phyloP scores from a whole-genome alignment of 306 rosid species.

The Quercus robur region DNA sequence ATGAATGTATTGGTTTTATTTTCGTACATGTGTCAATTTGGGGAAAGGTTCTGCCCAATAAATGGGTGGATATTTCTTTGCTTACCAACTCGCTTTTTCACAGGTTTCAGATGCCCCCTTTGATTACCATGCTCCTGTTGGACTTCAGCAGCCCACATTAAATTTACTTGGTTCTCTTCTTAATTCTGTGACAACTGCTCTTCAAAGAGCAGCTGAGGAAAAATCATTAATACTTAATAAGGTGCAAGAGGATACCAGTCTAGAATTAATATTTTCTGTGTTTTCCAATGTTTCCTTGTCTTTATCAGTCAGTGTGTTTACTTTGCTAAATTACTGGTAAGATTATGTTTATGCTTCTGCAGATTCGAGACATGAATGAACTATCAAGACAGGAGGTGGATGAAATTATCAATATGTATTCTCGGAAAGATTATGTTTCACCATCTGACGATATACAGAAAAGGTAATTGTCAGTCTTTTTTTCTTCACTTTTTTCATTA shows the following conservation, averaged over 20 bases:
- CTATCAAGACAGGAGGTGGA: conserved; percentile 92
- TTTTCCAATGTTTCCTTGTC: not conserved
- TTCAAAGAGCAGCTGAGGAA: conserved; percentile 90
- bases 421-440: conserved; percentile 50
- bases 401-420: conserved; percentile 70
- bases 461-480: conserved; percentile 34
- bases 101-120: conserved; percentile 57
- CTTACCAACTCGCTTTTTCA: conserved; percentile 11
- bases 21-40: not conserved
- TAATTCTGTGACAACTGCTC: conserved; percentile 55
- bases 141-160: conserved; percentile 73
- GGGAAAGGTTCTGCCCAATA: not conserved
- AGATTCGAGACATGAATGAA: conserved; percentile 91
- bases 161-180: conserved; percentile 67
- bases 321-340: not conserved
- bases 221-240: conserved; percentile 68
- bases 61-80: conserved; percentile 7
- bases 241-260: conserved; percentile 39
- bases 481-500: not conserved
- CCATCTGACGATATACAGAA: conserved; percentile 84
- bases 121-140: conserved; percentile 48
- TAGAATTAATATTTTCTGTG: not conserved
- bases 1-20: not conserved
- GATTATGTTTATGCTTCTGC: conserved; percentile 14
- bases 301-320: not conserved